Percentiles rank a stretch among this genome's conserved stretches.
phyloP scores from a whole-genome alignment of 192 early-diverging fungal species.

The Gigaspora rosea region DNA sequence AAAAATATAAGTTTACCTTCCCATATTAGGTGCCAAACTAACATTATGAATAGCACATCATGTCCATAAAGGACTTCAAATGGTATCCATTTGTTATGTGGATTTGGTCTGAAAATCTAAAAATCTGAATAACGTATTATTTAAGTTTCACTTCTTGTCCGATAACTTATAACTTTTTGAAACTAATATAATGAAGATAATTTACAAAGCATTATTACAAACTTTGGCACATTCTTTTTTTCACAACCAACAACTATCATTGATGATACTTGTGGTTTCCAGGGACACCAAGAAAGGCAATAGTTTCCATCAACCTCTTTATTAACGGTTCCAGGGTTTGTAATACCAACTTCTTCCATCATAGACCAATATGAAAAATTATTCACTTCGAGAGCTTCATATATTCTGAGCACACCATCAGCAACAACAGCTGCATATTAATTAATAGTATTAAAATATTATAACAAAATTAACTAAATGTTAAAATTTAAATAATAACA shows the following conservation, averaged over 20 bases:
- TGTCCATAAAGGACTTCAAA: slow-evolving; percentile 61
- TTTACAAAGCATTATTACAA: slow-evolving; percentile 80
- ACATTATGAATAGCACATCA: slow-evolving; percentile 65
- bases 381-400: slow-evolving; percentile 81
- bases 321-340: slow-evolving; percentile 21
- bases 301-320: no score
- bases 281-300: no score
- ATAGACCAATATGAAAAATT: no score
- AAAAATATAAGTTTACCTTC: slow-evolving; percentile 35
- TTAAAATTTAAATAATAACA: neutral
- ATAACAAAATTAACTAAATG: slow-evolving; percentile 1
- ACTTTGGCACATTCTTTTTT: no score
- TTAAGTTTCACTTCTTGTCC: no score
- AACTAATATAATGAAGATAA: slow-evolving; percentile 85
- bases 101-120: slow-evolving; percentile 61
- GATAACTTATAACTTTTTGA: slow-evolving; percentile 32
- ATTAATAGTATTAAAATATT: neutral
- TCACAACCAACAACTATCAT: no score
- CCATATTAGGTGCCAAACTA: slow-evolving; percentile 70
- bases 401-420: slow-evolving; percentile 84
- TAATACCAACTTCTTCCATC: no score
- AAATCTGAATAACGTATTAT: neutral
- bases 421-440: slow-evolving; percentile 72
- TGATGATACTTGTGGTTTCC: no score
- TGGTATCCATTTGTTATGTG: slow-evolving; percentile 64